Evolutionary conservation across 768 basidiomycete species (phyloP), one percentile per base, ranked within the genome.

Genomic region (Udeniomyces megalosporus): DNA sequence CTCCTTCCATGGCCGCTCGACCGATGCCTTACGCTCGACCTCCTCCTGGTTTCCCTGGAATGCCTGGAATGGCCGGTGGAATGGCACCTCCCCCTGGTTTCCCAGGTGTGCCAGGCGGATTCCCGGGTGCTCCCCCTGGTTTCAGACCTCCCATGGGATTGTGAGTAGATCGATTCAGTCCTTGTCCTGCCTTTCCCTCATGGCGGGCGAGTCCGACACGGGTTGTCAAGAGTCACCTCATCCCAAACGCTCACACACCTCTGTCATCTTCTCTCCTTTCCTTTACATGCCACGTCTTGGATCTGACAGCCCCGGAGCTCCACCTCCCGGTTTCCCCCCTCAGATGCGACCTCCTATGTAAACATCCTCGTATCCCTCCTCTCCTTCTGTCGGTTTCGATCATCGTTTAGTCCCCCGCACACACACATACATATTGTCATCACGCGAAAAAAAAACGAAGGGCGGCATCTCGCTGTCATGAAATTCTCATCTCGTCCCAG

Each of bases 21-120:
- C 74, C 73, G 11, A 73, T 74, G 72, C 71, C 75, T 6, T 75
- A 75, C 65, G 73, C 71, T 49, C 68, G 71, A 53, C 74, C 73
- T 17, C 73, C 72, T 31, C 71, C 73, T 34, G 72, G 72, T 3
- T 76, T 76, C 75, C 75, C 74, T 3, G 58, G 58, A 22, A 51
- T 55, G 51, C 58, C 63, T 20, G 44, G n/a, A n/a, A n/a, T n/a
- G n/a, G n/a, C 47, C 38, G 58, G 56, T 32, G 58, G 63, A 47
- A 42, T 42, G 38, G 44, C 46, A 15, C 63, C 63, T 29, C 63
- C 63, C 49, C 63, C 63, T n/a, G 63, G 63, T 26, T 65, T 65
- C 63, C 58, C 63, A 12, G 62, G 62, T 31, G 62, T 54, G 44
- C 62, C 62, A 6, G 42, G n/a, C 17, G 54, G 54, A 34, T 56